Base-by-base conservation (phyloP, 2,329 filamentous ascomycete genomes). In the Apiospora marii region DNA sequence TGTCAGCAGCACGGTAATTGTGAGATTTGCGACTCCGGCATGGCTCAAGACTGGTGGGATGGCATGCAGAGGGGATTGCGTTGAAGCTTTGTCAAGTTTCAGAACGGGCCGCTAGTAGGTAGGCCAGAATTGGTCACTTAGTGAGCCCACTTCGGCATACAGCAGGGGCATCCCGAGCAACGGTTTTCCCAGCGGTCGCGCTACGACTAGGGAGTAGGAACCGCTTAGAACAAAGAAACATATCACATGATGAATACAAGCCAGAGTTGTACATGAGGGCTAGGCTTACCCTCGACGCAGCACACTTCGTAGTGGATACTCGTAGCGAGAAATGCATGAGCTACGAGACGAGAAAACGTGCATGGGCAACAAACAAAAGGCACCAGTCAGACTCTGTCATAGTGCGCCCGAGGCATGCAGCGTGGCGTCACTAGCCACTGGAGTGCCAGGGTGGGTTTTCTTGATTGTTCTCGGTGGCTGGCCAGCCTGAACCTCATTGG, bases 381-480 rank as follows among this genome's bases (percentile, higher is more conserved):
- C 22, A 34, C 34, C 58, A 41, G 34, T 64, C 58, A n/a, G 58
- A 41, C 58, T 64, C 58, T 64, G 34, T 64, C 58, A 64, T 41
- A 64, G 58, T 41, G 34, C 58, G 58, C 58, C 58, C 58, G 34
- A 41, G 58, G 19, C 34, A 41, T 41, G 58, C 58, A 64, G 58
- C 58, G 58, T 64, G 58, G 58, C 30, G 58, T 64, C 58, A 64
- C 58, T 64, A 64, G 58, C 58, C 58, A 64, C 58, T 64, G 58
- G 10, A 41, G 10, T 24, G 53, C 30, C 53, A 37, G 53, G 53
- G 53, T 37, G 30, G 53, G 30, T 41, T 64, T 64, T 37, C 53
- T 64, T 37, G 53, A 37, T 64, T 37, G 34, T n/a, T 64, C 58
- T n/a, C 58, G 58, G 58, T 64, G 58, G 58, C 58, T 64, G 58